phyloP scores from a whole-genome alignment of 805 yeast genomes.

The Ogataea ganodermae region DNA sequence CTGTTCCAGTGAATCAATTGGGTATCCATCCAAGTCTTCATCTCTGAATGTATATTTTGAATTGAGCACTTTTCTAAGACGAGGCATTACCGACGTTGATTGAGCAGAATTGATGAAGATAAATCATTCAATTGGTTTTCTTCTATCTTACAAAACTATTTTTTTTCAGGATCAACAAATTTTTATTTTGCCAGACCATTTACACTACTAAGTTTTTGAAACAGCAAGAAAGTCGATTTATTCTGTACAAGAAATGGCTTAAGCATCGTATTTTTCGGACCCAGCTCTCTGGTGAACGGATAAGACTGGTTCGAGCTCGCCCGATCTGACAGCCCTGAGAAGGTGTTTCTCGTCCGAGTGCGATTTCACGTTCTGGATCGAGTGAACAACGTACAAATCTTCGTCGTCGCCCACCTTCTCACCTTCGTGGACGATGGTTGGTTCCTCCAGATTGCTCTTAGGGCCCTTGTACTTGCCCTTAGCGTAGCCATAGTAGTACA shows the following conservation, averaged over 20 bases:
- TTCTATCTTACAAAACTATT: not conserved
- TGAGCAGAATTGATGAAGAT: not conserved
- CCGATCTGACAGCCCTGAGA: constrained; percentile 20
- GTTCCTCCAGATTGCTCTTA: constrained; percentile 31
- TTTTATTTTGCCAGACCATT: not conserved
- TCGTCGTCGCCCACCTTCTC: constrained; percentile 23
- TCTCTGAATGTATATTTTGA: constrained; percentile 26
- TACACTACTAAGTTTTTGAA: not conserved
- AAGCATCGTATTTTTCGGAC: constrained; percentile 12
- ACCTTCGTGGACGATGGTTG: constrained; percentile 26
- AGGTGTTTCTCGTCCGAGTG: constrained; percentile 22
- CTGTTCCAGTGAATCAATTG: constrained; percentile 31
- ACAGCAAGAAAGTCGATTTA: not conserved
- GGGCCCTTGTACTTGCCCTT: constrained; percentile 63
- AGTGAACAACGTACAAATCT: constrained; percentile 24
- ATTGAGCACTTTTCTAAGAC: constrained; percentile 30
- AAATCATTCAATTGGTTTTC: not conserved
- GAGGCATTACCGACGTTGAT: constrained; percentile 28
- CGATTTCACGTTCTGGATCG: constrained; percentile 14
- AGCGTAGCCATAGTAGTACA: constrained; percentile 56
- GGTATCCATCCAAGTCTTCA: constrained; percentile 16
- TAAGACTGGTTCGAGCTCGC: constrained; percentile 23
- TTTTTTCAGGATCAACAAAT: not conserved
- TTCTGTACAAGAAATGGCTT: constrained; percentile 2
- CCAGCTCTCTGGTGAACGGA: constrained; percentile 17